These are phyloP conservation scores for Gomphus sp. DNA, from an alignment of 1,284 basidiomycete genomes.

Conservation along the genomic window DNA sequence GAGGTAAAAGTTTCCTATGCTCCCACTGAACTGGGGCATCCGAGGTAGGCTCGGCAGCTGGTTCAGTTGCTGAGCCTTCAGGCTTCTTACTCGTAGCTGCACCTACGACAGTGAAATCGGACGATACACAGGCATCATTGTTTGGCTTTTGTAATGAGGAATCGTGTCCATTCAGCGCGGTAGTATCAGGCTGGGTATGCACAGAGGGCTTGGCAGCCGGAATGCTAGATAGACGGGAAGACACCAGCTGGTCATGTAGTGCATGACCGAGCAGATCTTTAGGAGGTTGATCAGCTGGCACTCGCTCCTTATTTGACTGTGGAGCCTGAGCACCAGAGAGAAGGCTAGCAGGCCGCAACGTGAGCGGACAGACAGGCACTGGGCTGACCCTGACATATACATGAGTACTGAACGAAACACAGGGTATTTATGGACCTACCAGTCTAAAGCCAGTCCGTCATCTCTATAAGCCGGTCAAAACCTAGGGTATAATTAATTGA, in stretches of 20 bases:
- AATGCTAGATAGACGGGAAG: not conserved
- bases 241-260: conserved; percentile 3
- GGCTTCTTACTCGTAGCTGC: not conserved
- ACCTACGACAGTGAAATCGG: conserved; percentile 5
- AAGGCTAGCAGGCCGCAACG: not conserved
- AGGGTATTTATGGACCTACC: not conserved
- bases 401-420: not conserved
- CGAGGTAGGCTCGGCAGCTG: not conserved
- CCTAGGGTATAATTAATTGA: not conserved
- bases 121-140: not conserved
- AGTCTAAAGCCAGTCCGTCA: conserved; percentile 9
- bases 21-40: conserved; percentile 1
- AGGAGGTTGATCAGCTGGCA: not conserved
- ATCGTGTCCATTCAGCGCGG: not conserved
- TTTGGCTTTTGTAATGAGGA: not conserved
- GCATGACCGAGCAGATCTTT: conserved; percentile 6
- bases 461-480: conserved; percentile 1
- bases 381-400: conserved; percentile 1
- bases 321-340: not conserved
- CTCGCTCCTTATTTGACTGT: not conserved
- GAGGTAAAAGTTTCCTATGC: conserved; percentile 1
- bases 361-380: conserved; percentile 4
- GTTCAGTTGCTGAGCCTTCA: not conserved
- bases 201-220: not conserved
- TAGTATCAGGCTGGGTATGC: not conserved